These are phyloP conservation scores for Apiotrichum brassicae DNA, from an alignment of 1,284 basidiomycete species.

Conservation along the genomic window DNA sequence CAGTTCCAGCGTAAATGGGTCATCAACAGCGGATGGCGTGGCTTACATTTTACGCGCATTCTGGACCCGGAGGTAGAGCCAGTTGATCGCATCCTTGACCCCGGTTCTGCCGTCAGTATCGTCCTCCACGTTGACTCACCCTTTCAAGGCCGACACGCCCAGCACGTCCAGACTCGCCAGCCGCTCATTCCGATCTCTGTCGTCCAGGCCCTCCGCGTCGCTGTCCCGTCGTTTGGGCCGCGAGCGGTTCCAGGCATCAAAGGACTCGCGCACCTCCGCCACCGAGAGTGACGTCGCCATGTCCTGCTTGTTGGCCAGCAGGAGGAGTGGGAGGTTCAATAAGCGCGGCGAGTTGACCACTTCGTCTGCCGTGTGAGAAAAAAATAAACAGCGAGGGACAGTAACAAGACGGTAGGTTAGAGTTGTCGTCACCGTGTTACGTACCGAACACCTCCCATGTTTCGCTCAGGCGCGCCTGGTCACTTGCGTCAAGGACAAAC, in stretches of 20 bases:
- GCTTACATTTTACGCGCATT: conserved; percentile 63
- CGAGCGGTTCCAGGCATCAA: conserved; percentile 65
- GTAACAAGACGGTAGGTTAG: too few species aligned
- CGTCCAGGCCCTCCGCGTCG: conserved; percentile 31
- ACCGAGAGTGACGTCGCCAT: conserved; percentile 68
- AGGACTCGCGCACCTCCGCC: conserved; percentile 79
- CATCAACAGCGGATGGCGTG: neutral
- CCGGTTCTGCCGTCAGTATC: conserved; percentile 58
- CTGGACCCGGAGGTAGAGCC: conserved; percentile 87
- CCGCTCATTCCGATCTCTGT: conserved; percentile 51
- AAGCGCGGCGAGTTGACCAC: conserved; percentile 79
- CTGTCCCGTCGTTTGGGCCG: conserved; percentile 3
- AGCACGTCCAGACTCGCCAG: conserved; percentile 82
- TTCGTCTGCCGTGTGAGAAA: conserved; percentile 53
- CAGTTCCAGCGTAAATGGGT: neutral
- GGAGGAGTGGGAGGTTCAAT: conserved; percentile 74
- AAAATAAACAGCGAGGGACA: neutral
- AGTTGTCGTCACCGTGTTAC: too few species aligned
- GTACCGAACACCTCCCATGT: conserved; percentile 91
- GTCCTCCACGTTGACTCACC: conserved; percentile 54
- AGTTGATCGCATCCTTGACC: conserved; percentile 81
- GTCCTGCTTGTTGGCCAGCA: conserved; percentile 92
- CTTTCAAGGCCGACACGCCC: conserved; percentile 80
- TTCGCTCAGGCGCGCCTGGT: conserved; percentile 75
- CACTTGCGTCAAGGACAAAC: conserved; percentile 83